Evolutionary conservation across 2,329 filamentous ascomycete species (phyloP), one percentile per base, ranked within the genome.

Genomic region (Aspergillus quadricinctus): DNA sequence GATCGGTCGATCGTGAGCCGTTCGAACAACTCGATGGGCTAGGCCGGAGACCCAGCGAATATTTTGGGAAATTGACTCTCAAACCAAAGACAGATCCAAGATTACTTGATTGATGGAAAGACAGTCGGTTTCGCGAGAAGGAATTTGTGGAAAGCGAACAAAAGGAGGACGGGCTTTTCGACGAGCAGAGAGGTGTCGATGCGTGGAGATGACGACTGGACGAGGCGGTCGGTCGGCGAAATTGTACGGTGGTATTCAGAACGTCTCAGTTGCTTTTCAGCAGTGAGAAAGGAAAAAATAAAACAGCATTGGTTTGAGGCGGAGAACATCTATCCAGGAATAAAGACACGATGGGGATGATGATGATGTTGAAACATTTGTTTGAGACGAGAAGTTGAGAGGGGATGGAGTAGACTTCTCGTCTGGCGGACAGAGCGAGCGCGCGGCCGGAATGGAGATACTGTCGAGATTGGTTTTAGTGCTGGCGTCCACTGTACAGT

Each of bases 181-280:
- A 46, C 23, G 10, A 14, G 23, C 19, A 53, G 50, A 27, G 50
- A 50, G 25, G 46, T 57, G 55, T 55, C 57, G 60, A 62, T 61
- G 62, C 62, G 61, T 64, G 62, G 64, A 56, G 62, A 66, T 63
- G 53, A 58, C 54, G 57, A 56, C 50, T 43, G 58, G 58, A 27
- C 59, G 65, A 66, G 65, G 62, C 60, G 61, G 67, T 64, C 62
- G 63, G 62, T 57, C 58, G 61, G 64, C 58, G 60, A 48, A 56
- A 55, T 54, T 58, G 57, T 50, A 58, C 55, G 46, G 45, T 43
- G 29, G 37, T 41, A 49, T 43, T 48, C 55, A 57, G 50, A 45
- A 48, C n/a, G 55, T 50, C 50, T 58, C 48, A 56, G 50, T 53
- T 56, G 53, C 48, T 51, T 54, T 46, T 28, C 37, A 52, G 35